phyloP scores from a whole-genome alignment of 1,284 basidiomycete genomes.

The Pseudozyma tsukubaensis region DNA sequence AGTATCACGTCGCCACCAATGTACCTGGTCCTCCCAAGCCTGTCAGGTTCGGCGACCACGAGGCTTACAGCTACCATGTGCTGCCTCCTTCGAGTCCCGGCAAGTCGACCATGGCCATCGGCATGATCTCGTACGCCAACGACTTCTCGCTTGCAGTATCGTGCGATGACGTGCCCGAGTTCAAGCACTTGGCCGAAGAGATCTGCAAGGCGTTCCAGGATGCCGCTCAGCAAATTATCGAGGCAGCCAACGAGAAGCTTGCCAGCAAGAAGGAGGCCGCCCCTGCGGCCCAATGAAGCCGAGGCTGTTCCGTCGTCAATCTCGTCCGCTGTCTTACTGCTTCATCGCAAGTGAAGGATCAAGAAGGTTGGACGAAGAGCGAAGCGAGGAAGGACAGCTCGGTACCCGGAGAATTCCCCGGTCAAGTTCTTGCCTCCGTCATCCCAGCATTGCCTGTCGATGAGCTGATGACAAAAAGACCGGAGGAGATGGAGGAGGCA shows the following conservation, averaged over 20 bases:
- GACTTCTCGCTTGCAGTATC: constrained; percentile 66
- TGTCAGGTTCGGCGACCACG: constrained; percentile 63
- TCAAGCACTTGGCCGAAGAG: constrained; percentile 54
- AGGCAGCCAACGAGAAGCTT: constrained; percentile 56
- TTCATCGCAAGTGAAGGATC: not conserved
- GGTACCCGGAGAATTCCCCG: constrained; percentile 2
- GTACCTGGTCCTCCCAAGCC: constrained; percentile 66
- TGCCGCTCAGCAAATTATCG: constrained; percentile 53
- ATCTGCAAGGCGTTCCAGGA: constrained; percentile 66
- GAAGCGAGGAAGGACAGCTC: constrained; percentile 44
- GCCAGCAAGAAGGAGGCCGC: constrained; percentile 20
- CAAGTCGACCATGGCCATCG: constrained; percentile 66
- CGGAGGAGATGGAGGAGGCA: constrained; percentile 28
- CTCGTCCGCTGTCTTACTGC: not conserved
- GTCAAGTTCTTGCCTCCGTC: constrained; percentile 16
- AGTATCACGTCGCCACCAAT: constrained; percentile 67
- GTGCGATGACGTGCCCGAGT: constrained; percentile 67
- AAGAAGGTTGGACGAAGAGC: constrained; percentile 2
- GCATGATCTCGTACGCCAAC: constrained; percentile 67
- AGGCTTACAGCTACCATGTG: constrained; percentile 66
- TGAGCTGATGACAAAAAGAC: constrained; percentile 1
- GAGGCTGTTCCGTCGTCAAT: constrained; percentile 46
- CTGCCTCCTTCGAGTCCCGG: constrained; percentile 66
- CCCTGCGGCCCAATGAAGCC: constrained; percentile 30
- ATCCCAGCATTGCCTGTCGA: constrained; percentile 10